phyloP scores from a whole-genome alignment of 2,329 filamentous ascomycete genomes.

The Huntiella abstrusa region DNA sequence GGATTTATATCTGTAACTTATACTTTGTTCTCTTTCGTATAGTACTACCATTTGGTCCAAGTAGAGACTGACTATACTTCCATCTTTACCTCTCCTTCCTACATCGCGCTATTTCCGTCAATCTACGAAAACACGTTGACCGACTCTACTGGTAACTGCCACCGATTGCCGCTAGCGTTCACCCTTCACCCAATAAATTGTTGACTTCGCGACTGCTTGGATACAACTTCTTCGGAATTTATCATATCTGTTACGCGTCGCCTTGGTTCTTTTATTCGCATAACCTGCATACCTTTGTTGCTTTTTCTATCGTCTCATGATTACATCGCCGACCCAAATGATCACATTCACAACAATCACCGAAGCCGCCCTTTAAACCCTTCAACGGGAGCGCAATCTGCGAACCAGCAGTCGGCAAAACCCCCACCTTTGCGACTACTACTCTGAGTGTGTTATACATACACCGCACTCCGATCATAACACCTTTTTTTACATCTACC shows the following conservation, averaged over 20 bases:
- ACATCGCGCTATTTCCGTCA: neutral
- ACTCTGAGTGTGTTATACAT: too few species aligned
- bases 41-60: neutral
- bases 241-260: too few species aligned
- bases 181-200: slow-evolving; percentile 13
- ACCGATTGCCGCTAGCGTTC: too few species aligned
- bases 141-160: too few species aligned
- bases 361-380: slow-evolving; percentile 51
- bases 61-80: neutral
- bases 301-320: neutral
- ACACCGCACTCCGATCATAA: neutral
- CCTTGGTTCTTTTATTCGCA: too few species aligned
- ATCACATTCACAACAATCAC: slow-evolving; percentile 31
- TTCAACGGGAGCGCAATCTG: slow-evolving; percentile 38
- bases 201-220: slow-evolving; percentile 13
- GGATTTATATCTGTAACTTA: neutral
- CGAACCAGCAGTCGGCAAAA: slow-evolving; percentile 34
- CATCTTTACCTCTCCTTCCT: neutral
- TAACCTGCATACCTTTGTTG: too few species aligned
- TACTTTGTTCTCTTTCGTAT: neutral
- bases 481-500: neutral
- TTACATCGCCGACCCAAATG: slow-evolving; percentile 24
- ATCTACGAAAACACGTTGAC: too few species aligned
- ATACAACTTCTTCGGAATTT: too few species aligned
- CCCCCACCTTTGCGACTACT: neutral